A percentile compares a stretch with the other conserved stretches of the same genome.
These are phyloP conservation scores for Polyplosphaeria fusca DNA, from an alignment of 495 filamentous ascomycete genomes.

Conservation along the genomic window DNA sequence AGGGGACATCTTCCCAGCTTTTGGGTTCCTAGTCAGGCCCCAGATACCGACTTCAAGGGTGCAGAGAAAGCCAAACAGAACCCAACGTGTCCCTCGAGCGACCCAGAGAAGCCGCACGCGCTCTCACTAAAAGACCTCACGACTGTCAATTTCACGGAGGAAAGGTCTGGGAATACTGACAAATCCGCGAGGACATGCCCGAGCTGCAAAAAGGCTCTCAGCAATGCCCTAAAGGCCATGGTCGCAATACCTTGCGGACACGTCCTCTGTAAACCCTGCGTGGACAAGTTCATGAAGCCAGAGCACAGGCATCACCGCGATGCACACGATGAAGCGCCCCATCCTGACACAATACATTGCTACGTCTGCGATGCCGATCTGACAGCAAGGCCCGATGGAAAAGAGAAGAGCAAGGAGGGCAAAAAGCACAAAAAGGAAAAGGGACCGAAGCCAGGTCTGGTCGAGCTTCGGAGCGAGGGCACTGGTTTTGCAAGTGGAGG, in stretches of 20 bases:
- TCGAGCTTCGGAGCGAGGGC: slow-evolving; percentile 81
- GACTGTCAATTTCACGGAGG: slow-evolving; percentile 75
- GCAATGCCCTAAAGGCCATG: slow-evolving; percentile 78
- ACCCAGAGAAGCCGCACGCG: slow-evolving; percentile 63
- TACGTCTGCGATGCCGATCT: slow-evolving; percentile 87
- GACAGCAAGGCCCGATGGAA: slow-evolving; percentile 51
- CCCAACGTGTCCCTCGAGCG: slow-evolving; percentile 78
- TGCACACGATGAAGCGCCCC: slow-evolving; percentile 55
- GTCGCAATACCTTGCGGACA: slow-evolving; percentile 92
- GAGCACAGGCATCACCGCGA: slow-evolving; percentile 45
- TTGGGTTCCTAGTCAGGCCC: slow-evolving; percentile 87
- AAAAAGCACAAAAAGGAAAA: slow-evolving; percentile 51
- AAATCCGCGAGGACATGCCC: slow-evolving; percentile 68
- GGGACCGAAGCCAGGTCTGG: slow-evolving; percentile 67
- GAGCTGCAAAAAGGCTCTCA: slow-evolving; percentile 79
- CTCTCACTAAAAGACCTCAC: slow-evolving; percentile 83
- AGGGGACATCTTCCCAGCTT: slow-evolving; percentile 72
- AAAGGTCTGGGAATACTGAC: slow-evolving; percentile 52
- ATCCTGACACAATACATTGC: slow-evolving; percentile 57
- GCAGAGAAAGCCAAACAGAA: slow-evolving; percentile 60
- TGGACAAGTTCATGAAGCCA: slow-evolving; percentile 75
- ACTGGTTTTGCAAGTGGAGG: slow-evolving; percentile 91
- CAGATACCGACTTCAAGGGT: slow-evolving; percentile 50
- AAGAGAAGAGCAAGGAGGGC: slow-evolving; percentile 40
- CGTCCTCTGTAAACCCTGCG: slow-evolving; percentile 85